Conservation (phyloP, 345 rosid species). For the Aethionema arabicum region DNA sequence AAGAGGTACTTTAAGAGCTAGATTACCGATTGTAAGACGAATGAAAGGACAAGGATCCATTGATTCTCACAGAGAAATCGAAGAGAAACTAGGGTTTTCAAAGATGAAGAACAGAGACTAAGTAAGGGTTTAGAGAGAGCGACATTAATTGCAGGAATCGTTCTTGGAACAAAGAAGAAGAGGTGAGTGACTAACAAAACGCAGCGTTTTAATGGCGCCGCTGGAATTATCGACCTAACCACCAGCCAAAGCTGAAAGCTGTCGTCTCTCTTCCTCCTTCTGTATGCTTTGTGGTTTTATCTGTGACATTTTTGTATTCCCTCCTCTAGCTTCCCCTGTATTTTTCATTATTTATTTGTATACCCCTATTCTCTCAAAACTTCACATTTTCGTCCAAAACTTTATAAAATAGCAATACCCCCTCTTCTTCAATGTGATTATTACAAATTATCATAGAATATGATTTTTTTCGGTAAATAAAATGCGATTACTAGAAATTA, state of each 20-base stretch:
- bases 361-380: not conserved
- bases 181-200: constrained; percentile 15
- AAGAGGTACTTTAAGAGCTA: constrained; percentile 68
- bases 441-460: too few species aligned
- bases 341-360: not conserved
- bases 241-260: constrained; percentile 13
- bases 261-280: constrained; percentile 20
- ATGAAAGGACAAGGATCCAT: constrained; percentile 98
- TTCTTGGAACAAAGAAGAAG: constrained; percentile 12
- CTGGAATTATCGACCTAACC: constrained; percentile 22
- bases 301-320: constrained; percentile 31
- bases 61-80: not conserved
- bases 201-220: constrained; percentile 36
- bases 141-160: constrained; percentile 29
- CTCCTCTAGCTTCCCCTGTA: constrained; percentile 17
- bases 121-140: constrained; percentile 22
- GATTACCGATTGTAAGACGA: constrained; percentile 65
- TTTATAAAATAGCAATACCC: not conserved
- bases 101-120: not conserved
- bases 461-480: not conserved
- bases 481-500: too few species aligned
- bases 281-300: constrained; percentile 25
- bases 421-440: not conserved
- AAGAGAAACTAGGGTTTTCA: constrained; percentile 6
- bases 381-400: not conserved